Evolutionary conservation across 352 stramenopile species (phyloP).

Genomic region (Globisporangium nagaii): DNA sequence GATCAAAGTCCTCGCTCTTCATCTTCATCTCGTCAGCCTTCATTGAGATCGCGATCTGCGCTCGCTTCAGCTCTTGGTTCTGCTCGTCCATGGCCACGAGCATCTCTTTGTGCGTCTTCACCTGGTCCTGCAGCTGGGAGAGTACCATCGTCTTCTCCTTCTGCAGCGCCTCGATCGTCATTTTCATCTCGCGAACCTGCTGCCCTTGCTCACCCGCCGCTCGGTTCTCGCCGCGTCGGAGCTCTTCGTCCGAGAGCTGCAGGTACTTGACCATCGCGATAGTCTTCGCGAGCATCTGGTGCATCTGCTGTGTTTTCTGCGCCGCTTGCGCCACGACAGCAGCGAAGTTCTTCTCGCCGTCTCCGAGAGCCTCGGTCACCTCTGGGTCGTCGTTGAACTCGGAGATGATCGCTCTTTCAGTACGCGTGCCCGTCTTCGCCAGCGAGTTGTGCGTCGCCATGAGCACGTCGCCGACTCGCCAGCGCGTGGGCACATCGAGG

Average conservation of each 20-base stretch:
- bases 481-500: constrained; percentile 25
- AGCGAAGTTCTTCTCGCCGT: constrained; percentile 28
- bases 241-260: constrained; percentile 26
- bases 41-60: constrained; percentile 30
- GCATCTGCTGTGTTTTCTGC: constrained; percentile 30
- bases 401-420: constrained; percentile 39
- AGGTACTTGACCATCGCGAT: constrained; percentile 45
- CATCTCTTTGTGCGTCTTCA: constrained; percentile 40
- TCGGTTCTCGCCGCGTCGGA: constrained; percentile 7
- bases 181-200: constrained; percentile 40
- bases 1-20: constrained; percentile 28
- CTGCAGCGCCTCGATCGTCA: constrained; percentile 44
- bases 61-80: constrained; percentile 47
- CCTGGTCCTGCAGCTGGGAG: constrained; percentile 52
- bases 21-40: constrained; percentile 43
- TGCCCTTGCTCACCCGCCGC: constrained; percentile 2
- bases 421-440: constrained; percentile 47
- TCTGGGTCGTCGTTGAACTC: constrained; percentile 56
- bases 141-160: constrained; percentile 59
- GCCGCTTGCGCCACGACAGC: constrained; percentile 25
- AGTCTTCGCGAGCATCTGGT: constrained; percentile 25
- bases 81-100: constrained; percentile 41
- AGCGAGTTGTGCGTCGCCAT: constrained; percentile 58
- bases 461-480: constrained; percentile 60
- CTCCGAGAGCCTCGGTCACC: constrained; percentile 29